Evolutionary conservation across 164 flowering plant species (phyloP).

Genomic region (Umbilicus rupestris): DNA sequence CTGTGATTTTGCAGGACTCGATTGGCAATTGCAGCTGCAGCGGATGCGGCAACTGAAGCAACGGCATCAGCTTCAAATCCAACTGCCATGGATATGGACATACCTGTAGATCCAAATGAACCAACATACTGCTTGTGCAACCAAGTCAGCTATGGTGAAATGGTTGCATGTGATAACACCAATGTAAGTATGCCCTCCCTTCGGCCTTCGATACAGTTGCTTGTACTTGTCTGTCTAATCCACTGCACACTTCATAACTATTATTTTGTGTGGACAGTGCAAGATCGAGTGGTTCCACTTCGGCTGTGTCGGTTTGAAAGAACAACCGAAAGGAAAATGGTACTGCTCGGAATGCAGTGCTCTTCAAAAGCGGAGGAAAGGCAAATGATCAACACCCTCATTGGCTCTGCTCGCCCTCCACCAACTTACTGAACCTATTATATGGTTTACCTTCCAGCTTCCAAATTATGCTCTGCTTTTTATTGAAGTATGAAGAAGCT

Average conservation of each 20-base stretch:
- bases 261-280: constrained; percentile 38
- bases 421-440: too few relatives aligned
- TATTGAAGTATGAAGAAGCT: too few relatives aligned
- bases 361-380: background rate
- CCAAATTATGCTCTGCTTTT: too few relatives aligned
- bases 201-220: background rate
- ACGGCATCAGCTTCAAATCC: constrained; percentile 39
- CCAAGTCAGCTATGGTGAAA: constrained; percentile 96
- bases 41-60: constrained; percentile 29
- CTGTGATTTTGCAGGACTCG: constrained; percentile 42
- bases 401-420: too few relatives aligned
- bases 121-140: constrained; percentile 95
- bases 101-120: constrained; percentile 96
- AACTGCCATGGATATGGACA: constrained; percentile 63
- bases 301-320: constrained; percentile 90
- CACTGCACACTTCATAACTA: background rate
- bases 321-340: constrained; percentile 88
- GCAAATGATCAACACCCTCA: constrained; percentile 3
- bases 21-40: constrained; percentile 28
- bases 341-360: constrained; percentile 70
- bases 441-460: too few relatives aligned
- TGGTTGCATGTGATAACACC: constrained; percentile 95
- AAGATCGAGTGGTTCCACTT: constrained; percentile 96
- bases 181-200: constrained; percentile 30
- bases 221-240: background rate